A percentile compares a stretch with the other conserved stretches of the same genome.
Conservation (phyloP, 352 stramenopile genomes). For the Phytopythium cucurbitacearum region DNA sequence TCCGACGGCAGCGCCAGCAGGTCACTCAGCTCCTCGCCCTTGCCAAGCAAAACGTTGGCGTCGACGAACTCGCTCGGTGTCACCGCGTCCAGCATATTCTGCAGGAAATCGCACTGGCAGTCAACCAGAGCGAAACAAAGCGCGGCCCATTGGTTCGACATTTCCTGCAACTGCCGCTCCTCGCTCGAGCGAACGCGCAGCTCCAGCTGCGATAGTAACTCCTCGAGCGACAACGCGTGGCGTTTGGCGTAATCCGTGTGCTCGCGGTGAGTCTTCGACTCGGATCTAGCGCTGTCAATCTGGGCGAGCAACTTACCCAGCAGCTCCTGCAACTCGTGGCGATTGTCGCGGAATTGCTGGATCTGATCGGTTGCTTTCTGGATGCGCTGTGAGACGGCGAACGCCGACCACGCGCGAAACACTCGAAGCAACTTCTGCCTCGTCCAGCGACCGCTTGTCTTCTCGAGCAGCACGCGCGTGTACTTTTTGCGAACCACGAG, state of each 20-base stretch:
- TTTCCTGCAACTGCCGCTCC: constrained; percentile 51
- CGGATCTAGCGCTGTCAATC: constrained; percentile 43
- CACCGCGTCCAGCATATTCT: constrained; percentile 59
- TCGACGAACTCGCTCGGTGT: constrained; percentile 38
- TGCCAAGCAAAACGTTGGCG: constrained; percentile 29
- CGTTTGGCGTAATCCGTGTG: constrained; percentile 59
- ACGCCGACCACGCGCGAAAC: constrained; percentile 45
- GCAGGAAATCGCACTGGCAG: constrained; percentile 38
- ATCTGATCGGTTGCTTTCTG: constrained; percentile 27
- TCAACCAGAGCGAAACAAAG: constrained; percentile 63
- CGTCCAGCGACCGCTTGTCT: constrained; percentile 47
- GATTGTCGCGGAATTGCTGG: constrained; percentile 42
- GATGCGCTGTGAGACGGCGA: constrained; percentile 30
- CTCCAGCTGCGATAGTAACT: constrained; percentile 49
- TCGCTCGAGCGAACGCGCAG: constrained; percentile 38
- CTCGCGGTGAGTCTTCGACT: constrained; percentile 43
- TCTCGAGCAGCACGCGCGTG: constrained; percentile 56
- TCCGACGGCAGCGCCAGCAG: constrained; percentile 47
- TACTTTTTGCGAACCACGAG: constrained; percentile 72
- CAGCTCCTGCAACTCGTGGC: constrained; percentile 48
- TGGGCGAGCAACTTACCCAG: constrained; percentile 39
- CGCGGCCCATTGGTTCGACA: constrained; percentile 62
- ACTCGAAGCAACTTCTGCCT: constrained; percentile 39
- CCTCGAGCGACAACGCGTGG: constrained; percentile 49
- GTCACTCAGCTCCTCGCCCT: constrained; percentile 52